Evolutionary conservation across 2,329 filamentous ascomycete species (phyloP).

Genomic region (Trichoderma simmonsii): DNA sequence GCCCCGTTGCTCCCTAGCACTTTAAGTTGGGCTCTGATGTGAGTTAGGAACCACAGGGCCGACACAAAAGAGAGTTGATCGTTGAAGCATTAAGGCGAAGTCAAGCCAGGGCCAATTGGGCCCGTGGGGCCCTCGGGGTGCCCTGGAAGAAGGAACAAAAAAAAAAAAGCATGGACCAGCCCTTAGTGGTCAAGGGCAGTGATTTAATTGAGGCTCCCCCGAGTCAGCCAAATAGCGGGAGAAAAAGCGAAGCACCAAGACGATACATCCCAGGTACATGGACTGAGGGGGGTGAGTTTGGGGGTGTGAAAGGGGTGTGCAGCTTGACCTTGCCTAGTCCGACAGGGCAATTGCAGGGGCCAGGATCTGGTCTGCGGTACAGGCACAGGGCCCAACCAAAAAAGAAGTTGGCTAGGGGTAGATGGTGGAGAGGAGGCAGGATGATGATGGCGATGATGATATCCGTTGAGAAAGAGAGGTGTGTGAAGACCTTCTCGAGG

Average conservation of each 20-base stretch:
- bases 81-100: constrained; percentile 20
- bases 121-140: constrained; percentile 20
- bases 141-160: background rate
- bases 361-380: background rate
- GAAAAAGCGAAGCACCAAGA: background rate
- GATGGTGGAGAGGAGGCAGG: background rate
- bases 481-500: background rate
- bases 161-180: background rate
- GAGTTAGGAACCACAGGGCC: constrained; percentile 21
- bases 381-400: constrained; percentile 6
- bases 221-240: constrained; percentile 7
- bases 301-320: background rate
- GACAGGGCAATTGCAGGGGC: constrained; percentile 9
- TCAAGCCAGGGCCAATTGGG: constrained; percentile 21
- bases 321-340: background rate
- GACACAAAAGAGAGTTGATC: constrained; percentile 17
- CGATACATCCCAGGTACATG: constrained; percentile 12
- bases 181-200: background rate
- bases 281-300: background rate
- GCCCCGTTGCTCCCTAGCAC: constrained; percentile 25
- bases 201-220: constrained; percentile 1
- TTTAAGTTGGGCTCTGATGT: constrained; percentile 37
- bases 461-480: background rate
- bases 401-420: background rate
- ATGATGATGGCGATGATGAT: background rate